These are phyloP conservation scores for Gymnopilus dilepis DNA, from an alignment of 768 basidiomycete genomes.

Conservation along the genomic window DNA sequence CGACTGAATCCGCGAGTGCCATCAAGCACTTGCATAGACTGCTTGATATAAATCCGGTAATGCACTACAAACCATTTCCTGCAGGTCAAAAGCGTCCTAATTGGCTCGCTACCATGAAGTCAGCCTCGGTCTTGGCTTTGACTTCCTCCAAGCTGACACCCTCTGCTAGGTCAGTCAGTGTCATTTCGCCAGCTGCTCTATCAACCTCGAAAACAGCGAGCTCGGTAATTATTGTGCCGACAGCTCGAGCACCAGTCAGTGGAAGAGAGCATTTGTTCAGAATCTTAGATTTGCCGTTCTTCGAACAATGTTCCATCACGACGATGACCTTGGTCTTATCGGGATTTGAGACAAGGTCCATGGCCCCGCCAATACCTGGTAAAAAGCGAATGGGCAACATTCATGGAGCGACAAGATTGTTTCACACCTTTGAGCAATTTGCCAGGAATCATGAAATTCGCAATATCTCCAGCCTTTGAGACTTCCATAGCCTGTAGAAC, in stretches of 20 bases:
- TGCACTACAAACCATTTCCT: neutral
- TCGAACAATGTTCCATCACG: conserved; percentile 89
- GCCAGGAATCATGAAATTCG: conserved; percentile 98
- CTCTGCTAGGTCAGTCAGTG: conserved; percentile 81
- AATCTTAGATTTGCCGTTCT: conserved; percentile 90
- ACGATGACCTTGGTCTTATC: conserved; percentile 93
- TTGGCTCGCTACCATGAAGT: conserved; percentile 66
- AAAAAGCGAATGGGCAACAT: conserved; percentile 14
- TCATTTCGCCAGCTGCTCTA: conserved; percentile 70
- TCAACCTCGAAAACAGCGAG: conserved; percentile 91
- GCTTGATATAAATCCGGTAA: too few relatives aligned
- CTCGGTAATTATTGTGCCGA: conserved; percentile 93
- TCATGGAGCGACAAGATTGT: neutral
- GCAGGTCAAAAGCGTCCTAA: conserved; percentile 50
- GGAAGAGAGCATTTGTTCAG: conserved; percentile 82
- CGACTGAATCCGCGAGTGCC: too few relatives aligned
- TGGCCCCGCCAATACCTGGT: conserved; percentile 90
- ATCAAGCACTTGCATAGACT: too few relatives aligned
- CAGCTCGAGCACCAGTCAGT: conserved; percentile 85
- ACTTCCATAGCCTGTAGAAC: conserved; percentile 87
- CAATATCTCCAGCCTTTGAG: conserved; percentile 89
- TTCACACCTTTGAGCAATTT: conserved; percentile 81
- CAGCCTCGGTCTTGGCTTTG: conserved; percentile 83
- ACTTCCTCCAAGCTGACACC: conserved; percentile 87
- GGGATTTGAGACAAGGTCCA: conserved; percentile 96